Evolutionary conservation across 768 basidiomycete species (phyloP).

Genomic region (Lactarius hengduanensis): DNA sequence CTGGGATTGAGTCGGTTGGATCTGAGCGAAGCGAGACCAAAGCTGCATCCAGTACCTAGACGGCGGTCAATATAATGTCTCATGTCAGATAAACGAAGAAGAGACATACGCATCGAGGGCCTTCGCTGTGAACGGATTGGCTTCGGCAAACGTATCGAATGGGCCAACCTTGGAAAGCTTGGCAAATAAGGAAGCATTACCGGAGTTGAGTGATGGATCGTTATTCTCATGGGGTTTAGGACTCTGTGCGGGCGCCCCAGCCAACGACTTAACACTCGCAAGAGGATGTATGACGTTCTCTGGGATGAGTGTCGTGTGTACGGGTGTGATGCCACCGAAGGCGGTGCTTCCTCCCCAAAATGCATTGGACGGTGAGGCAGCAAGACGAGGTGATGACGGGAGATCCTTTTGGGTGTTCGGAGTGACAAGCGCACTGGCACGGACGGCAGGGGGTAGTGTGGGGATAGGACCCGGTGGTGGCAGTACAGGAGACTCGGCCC

Average conservation of each 20-base stretch:
- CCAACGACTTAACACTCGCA: conserved; percentile 24
- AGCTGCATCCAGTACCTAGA: conserved; percentile 80
- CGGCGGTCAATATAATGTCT: conserved; percentile 15
- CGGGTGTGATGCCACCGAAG: conserved; percentile 71
- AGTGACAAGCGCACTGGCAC: conserved; percentile 43
- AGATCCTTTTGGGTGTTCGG: conserved; percentile 81
- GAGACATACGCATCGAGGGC: conserved; percentile 69
- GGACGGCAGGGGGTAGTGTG: conserved; percentile 26
- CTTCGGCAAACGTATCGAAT: conserved; percentile 76
- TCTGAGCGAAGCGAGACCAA: conserved; percentile 85
- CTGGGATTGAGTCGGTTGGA: conserved; percentile 47
- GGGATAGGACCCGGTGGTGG: conserved; percentile 47
- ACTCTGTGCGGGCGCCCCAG: conserved; percentile 27
- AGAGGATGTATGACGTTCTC: conserved; percentile 39
- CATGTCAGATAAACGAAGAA: conserved; percentile 2
- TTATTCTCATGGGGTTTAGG: conserved; percentile 65
- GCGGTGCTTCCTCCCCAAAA: conserved; percentile 83
- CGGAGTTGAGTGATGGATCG: conserved; percentile 64
- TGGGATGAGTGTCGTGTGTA: conserved; percentile 81
- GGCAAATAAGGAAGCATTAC: conserved; percentile 36
- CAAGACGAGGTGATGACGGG: conserved; percentile 57
- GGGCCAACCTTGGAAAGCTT: conserved; percentile 38
- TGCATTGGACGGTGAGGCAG: conserved; percentile 36
- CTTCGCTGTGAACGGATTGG: conserved; percentile 84
- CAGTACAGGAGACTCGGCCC: conserved; percentile 41